Conservation (phyloP, 2,329 filamentous ascomycete species). For the Clarireedia hainanense region DNA sequence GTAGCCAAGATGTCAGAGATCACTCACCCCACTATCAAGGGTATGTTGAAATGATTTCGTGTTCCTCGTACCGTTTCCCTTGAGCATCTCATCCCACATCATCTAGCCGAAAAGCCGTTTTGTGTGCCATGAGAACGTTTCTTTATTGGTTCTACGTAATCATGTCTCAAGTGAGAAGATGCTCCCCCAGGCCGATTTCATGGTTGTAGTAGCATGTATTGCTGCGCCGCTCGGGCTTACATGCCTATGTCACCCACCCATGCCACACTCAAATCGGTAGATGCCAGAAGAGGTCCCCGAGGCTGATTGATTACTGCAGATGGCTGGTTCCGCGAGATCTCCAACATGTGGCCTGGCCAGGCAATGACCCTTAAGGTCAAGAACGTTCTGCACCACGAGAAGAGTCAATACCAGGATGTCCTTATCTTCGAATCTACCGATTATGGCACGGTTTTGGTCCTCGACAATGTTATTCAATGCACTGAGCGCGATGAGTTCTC, state of each 20-base stretch:
- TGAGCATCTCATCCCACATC: background rate
- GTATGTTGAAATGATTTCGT: slow-evolving; percentile 33
- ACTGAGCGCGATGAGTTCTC: slow-evolving; percentile 99
- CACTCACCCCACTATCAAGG: slow-evolving; percentile 50
- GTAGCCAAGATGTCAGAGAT: slow-evolving; percentile 41
- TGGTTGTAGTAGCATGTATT: background rate
- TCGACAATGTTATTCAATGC: slow-evolving; percentile 98
- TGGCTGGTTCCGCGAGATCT: slow-evolving; percentile 99
- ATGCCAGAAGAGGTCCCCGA: slow-evolving; percentile 1
- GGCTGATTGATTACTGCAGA: slow-evolving; percentile 45
- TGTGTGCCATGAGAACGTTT: too few species aligned
- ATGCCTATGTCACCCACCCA: background rate
- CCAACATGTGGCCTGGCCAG: slow-evolving; percentile 97
- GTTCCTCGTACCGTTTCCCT: background rate
- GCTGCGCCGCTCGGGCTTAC: background rate
- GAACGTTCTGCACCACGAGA: slow-evolving; percentile 97
- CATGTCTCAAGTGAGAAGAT: slow-evolving; percentile 3
- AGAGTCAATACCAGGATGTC: slow-evolving; percentile 98
- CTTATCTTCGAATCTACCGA: slow-evolving; percentile 98
- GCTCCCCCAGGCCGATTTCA: background rate
- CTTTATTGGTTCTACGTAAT: background rate
- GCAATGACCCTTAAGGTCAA: slow-evolving; percentile 98
- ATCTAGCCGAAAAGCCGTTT: too few species aligned
- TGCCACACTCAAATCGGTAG: background rate
- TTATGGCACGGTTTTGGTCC: slow-evolving; percentile 90